Base-by-base conservation (phyloP, 441 rosid species). In the Rhodomyrtus psidioides region DNA sequence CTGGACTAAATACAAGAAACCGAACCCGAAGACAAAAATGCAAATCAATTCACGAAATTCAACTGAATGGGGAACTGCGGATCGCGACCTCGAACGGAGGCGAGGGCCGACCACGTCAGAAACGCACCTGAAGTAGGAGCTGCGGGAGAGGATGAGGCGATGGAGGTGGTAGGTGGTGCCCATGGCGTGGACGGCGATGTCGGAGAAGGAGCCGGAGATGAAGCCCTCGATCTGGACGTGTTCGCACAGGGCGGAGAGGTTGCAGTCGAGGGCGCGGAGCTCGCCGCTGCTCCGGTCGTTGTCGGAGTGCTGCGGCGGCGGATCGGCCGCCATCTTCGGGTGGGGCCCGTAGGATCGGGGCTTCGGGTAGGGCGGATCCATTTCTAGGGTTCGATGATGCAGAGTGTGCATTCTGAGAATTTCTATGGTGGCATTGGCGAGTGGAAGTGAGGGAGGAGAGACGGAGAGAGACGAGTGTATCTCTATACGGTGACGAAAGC, bases 161-260 rank as follows among this genome's bases (percentile, higher is more conserved):
- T 97, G 99, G 92, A 97, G 98, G 87, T 88, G 95, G 87, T 92
- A 97, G 84, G 94, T 93, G 89, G 98, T 92, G 82, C 97, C 98
- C 97, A 94, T 95, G 85, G 96, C 93, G 28, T 93, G 93, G 57
- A 97, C 95, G 84, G 95, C 91, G 88, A 97, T 90, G 84, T 97
- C 99, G 87, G 99, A 97, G 91, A 97, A 97, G 7, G 97, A 87
- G 42, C 99, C 97, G 53, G 96, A 90, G 81, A 91, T 92, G 89
- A 97, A 97, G 53, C 98, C 98, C 82, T 97, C 98, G 82, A 90
- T 86, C 82, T 95, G 98, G 89, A 97, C 94, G 90, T 97, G 98
- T 81, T 97, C 97, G 88, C 99, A 96, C 62, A 97, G 98, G 30
- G 97, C 95, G 85, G 94, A 88, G 83, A 97, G 95, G 86, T 97